Conservation (phyloP, 129 eudicot species). For the Smallanthus sonchifolius region DNA sequence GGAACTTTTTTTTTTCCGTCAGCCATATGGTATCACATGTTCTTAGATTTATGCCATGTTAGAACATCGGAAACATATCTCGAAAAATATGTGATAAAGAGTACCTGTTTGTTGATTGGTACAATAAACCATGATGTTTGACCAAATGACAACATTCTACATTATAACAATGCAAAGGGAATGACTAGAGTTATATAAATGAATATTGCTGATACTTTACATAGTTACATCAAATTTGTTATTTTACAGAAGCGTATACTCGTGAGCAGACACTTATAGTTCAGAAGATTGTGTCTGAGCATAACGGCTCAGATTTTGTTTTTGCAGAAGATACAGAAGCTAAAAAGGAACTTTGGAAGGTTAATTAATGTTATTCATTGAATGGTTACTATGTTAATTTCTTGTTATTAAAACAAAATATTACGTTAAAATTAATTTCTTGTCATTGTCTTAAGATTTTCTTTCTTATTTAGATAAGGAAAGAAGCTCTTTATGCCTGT, state of each 20-base stretch:
- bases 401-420: background rate
- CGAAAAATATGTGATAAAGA: background rate
- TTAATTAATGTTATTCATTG: conserved; percentile 13
- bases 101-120: background rate
- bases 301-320: conserved; percentile 89
- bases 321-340: conserved; percentile 85
- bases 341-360: conserved; percentile 99
- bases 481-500: conserved; percentile 99
- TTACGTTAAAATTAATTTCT: background rate
- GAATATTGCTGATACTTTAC: no score
- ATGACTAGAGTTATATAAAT: no score
- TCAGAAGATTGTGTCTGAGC: conserved; percentile 85
- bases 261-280: conserved; percentile 85
- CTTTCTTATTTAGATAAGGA: conserved; percentile 61
- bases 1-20: background rate
- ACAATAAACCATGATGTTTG: background rate
- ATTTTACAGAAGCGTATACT: conserved; percentile 75
- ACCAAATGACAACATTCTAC: background rate
- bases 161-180: background rate
- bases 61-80: background rate
- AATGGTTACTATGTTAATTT: background rate
- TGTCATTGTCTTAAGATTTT: background rate
- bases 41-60: conserved; percentile 6
- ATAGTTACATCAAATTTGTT: conserved; percentile 1
- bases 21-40: background rate